Conservation (phyloP, 225 moss, liverwort and hornwort species). For the Takakia lepidozioides region DNA sequence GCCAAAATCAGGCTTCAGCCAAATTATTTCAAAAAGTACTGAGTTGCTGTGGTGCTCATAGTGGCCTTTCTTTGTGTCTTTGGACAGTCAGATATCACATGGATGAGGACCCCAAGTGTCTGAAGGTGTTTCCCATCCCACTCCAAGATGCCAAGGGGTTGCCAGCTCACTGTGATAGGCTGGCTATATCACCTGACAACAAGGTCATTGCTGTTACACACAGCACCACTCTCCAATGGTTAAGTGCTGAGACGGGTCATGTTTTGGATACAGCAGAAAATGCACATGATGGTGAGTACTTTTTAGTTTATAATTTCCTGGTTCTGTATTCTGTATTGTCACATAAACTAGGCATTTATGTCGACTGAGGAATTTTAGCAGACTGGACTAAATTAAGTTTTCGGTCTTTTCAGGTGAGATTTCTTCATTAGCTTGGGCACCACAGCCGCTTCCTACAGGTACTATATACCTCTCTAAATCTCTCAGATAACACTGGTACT, state of each 20-base stretch:
- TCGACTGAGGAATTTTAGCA: not conserved
- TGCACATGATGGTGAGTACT: slow-evolving; percentile 80
- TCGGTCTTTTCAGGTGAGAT: slow-evolving; percentile 51
- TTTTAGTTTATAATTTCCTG: not conserved
- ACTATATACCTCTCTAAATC: not conserved
- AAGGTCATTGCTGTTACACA: slow-evolving; percentile 70
- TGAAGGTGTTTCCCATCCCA: slow-evolving; percentile 79
- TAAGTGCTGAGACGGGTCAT: slow-evolving; percentile 64
- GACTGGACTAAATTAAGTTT: not conserved
- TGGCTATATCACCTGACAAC: slow-evolving; percentile 82
- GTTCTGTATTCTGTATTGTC: not conserved
- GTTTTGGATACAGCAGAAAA: slow-evolving; percentile 84
- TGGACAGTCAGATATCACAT: slow-evolving; percentile 82
- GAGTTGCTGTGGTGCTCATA: too few species aligned
- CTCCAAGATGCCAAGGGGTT: slow-evolving; percentile 51
- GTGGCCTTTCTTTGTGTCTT: too few species aligned
- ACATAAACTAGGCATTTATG: not conserved
- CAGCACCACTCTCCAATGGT: slow-evolving; percentile 75
- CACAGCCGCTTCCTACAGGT: slow-evolving; percentile 88
- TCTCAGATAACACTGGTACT: not conserved
- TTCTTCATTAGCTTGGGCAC: slow-evolving; percentile 73
- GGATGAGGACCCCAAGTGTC: slow-evolving; percentile 98
- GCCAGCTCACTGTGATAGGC: slow-evolving; percentile 58
- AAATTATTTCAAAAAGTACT: too few species aligned
- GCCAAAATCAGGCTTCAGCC: too few species aligned